Evolutionary conservation across 495 filamentous ascomycete species (phyloP), one percentile per base, ranked within the genome.

Genomic region (Pyrenopolyporus hunteri): DNA sequence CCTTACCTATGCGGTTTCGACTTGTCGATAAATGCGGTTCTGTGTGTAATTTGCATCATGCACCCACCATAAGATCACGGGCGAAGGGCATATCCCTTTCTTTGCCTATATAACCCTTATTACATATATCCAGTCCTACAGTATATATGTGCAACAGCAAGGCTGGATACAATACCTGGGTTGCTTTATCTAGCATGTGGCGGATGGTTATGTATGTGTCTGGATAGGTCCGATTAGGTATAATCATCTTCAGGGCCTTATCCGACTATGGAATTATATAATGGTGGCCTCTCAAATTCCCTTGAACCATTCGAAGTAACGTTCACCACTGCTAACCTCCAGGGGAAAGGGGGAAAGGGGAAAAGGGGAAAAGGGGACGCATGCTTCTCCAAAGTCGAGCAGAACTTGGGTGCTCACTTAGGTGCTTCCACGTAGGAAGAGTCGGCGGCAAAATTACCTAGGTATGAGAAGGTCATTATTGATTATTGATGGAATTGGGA

Each of bases 11-110:
- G 19, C 42, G 43, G 53, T 50, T 54, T 31, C 48, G 55, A 50
- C 55, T 49, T 59, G 49, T 59, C 55, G 50, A 55, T 45, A 54
- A n/a, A 59, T 59, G 61, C 44, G 60, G 60, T 59, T 58, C n/a
- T n/a, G n/a, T n/a, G n/a, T n/a, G n/a, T n/a, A n/a, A n/a, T n/a
- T 64, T 26, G 47, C 54, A 22, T 16, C 33, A 48, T 28, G 39
- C 10, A 9, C 56, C 26, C 44, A 43, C 53, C 42, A 42, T 28
- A 49, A 19, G 25, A 22, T 29, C 17, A 51, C 56, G 45, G 56
- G 37, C 28, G 33, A 44, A 50, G 20, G 44, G 28, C n/a, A n/a
- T n/a, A n/a, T n/a, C n/a, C n/a, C n/a, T n/a, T n/a, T n/a, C n/a
- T n/a, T n/a, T n/a, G n/a, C n/a, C n/a, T n/a, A n/a, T n/a, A n/a